Evolutionary conservation across 164 flowering plant genomes (phyloP).

Genomic region (Cinnamomum chago): DNA sequence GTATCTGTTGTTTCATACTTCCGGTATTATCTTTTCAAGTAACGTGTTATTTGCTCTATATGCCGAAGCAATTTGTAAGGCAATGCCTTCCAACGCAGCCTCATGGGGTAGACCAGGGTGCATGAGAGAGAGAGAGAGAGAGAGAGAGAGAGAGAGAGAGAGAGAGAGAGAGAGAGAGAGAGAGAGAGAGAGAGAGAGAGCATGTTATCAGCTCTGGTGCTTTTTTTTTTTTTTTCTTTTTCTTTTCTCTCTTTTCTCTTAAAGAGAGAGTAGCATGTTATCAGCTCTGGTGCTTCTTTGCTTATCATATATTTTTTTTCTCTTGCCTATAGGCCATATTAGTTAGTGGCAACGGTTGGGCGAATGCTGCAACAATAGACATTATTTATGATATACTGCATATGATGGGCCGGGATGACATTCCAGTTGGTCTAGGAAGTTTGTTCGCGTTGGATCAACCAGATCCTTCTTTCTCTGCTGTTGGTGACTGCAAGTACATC

Average conservation of each 20-base stretch:
- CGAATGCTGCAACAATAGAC: constrained; percentile 93
- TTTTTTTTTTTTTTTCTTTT: not conserved
- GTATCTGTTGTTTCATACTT: not conserved
- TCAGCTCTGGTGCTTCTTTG: not conserved
- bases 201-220: not conserved
- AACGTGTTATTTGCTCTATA: too few species aligned
- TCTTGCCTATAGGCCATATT: constrained; percentile 58
- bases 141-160: too few species aligned
- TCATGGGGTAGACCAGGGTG: too few species aligned
- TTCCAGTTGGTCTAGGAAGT: constrained; percentile 84
- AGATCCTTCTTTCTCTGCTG: constrained; percentile 40
- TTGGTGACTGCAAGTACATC: constrained; percentile 76
- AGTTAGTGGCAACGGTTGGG: constrained; percentile 92
- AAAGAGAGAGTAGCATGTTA: not conserved
- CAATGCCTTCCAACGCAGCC: too few species aligned
- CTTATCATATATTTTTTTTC: not conserved
- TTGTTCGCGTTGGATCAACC: constrained; percentile 58
- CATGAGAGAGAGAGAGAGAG: too few species aligned
- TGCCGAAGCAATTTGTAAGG: too few species aligned
- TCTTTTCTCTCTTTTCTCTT: not conserved
- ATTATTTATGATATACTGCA: constrained; percentile 81
- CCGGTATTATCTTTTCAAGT: not conserved
- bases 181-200: too few species aligned
- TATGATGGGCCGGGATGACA: constrained; percentile 99
- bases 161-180: too few species aligned